A percentile compares a stretch with the other conserved stretches of the same genome.
These are phyloP conservation scores for Thelonectria blattea DNA, from an alignment of 2,329 filamentous ascomycete species.

Conservation along the genomic window DNA sequence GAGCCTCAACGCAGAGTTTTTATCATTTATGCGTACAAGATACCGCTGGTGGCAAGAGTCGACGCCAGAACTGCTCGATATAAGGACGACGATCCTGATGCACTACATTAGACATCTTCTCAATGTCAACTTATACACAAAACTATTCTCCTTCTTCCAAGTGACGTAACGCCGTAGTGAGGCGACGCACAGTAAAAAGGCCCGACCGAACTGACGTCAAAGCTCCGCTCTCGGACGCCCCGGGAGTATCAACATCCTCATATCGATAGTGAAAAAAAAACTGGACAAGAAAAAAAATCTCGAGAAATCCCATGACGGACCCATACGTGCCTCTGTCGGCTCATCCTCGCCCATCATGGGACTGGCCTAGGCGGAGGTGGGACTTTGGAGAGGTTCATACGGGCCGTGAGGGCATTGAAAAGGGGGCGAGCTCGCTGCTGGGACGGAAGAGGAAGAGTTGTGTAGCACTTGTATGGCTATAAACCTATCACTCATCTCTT, in stretches of 20 bases:
- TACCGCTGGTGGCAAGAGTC: neutral
- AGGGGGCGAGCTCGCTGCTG: slow-evolving; percentile 1
- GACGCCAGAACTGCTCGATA: neutral
- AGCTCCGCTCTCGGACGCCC: slow-evolving; percentile 20
- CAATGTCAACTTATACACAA: neutral
- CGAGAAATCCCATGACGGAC: slow-evolving; percentile 19
- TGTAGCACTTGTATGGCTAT: neutral
- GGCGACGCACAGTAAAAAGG: slow-evolving; percentile 9
- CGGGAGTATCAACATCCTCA: slow-evolving; percentile 11
- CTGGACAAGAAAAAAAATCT: neutral
- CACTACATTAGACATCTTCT: neutral
- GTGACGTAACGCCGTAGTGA: slow-evolving; percentile 15
- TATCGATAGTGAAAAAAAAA: neutral
- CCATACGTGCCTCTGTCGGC: slow-evolving; percentile 11
- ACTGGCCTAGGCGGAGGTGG: slow-evolving; percentile 7
- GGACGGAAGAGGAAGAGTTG: neutral
- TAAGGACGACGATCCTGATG: neutral
- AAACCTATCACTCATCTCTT: neutral
- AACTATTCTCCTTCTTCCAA: neutral
- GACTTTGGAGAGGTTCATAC: neutral
- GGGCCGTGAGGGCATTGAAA: slow-evolving; percentile 4
- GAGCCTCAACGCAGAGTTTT: neutral
- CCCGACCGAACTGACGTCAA: slow-evolving; percentile 24
- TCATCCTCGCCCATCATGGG: slow-evolving; percentile 6
- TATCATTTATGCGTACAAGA: neutral